phyloP scores from a whole-genome alignment of 768 basidiomycete genomes.

The Termitomyces heimii region DNA sequence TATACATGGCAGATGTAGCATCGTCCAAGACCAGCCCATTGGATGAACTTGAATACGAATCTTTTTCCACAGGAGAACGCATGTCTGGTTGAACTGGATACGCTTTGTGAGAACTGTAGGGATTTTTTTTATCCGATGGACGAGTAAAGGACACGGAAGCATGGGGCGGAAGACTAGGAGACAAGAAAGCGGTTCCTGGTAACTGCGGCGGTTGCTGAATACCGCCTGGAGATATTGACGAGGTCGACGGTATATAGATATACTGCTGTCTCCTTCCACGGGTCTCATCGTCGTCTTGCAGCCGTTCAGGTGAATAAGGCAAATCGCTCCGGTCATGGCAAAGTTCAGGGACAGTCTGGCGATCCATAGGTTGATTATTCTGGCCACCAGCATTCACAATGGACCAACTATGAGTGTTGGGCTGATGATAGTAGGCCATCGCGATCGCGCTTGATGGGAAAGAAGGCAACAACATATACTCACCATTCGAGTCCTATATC shows the following conservation, averaged over 20 bases:
- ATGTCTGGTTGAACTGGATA: background rate
- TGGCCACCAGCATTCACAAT: background rate
- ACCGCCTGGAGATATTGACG: slow-evolving; percentile 4
- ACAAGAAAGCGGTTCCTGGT: background rate
- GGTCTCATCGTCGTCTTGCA: background rate
- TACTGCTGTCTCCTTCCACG: background rate
- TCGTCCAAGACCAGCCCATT: background rate
- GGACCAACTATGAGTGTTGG: background rate
- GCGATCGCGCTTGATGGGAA: background rate
- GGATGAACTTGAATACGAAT: background rate
- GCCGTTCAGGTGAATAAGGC: background rate
- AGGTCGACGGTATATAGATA: slow-evolving; percentile 9
- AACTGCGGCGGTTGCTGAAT: background rate
- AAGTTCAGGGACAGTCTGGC: background rate
- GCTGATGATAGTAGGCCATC: background rate
- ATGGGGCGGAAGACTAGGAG: background rate
- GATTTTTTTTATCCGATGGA: background rate
- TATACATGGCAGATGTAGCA: background rate
- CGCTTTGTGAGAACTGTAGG: background rate
- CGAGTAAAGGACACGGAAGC: too few species aligned
- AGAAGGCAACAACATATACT: background rate
- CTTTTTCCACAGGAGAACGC: background rate
- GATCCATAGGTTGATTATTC: background rate
- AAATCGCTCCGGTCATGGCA: background rate
- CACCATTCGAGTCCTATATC: too few species aligned